A percentile compares a stretch with the other conserved stretches of the same genome.
Conservation (phyloP, 2,329 filamentous ascomycete species). For the Colletotrichum orchidophilum region DNA sequence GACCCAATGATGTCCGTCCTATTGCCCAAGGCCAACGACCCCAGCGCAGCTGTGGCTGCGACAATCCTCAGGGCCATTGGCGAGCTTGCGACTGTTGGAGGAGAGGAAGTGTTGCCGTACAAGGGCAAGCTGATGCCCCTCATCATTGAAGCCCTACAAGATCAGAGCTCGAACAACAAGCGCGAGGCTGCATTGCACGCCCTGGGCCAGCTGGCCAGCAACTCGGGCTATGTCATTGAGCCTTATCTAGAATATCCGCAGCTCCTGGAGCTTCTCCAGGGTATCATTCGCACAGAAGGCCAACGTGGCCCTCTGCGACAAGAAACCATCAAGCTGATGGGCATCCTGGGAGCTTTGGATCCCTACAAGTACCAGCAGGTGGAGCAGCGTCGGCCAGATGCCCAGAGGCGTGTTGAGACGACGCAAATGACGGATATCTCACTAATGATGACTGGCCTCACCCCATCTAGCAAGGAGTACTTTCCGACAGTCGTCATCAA, state of each 20-base stretch:
- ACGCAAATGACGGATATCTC: constrained; percentile 89
- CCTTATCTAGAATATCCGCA: constrained; percentile 96
- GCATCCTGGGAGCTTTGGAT: constrained; percentile 92
- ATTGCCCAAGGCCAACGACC: constrained; percentile 89
- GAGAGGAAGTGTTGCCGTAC: constrained; percentile 92
- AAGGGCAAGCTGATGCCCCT: constrained; percentile 94
- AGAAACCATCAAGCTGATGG: constrained; percentile 96
- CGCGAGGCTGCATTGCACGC: constrained; percentile 91
- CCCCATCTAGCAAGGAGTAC: constrained; percentile 97
- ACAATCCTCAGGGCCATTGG: constrained; percentile 96
- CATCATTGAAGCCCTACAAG: constrained; percentile 92
- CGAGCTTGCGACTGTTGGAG: constrained; percentile 91
- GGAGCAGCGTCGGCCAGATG: constrained; percentile 86
- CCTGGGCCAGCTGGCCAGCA: constrained; percentile 91
- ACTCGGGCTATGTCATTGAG: constrained; percentile 96
- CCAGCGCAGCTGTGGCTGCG: constrained; percentile 87
- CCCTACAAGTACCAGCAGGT: constrained; percentile 97
- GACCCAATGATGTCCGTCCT: constrained; percentile 95
- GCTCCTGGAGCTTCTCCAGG: constrained; percentile 89
- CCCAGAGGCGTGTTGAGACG: constrained; percentile 72
- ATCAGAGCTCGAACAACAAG: constrained; percentile 89
- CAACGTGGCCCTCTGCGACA: constrained; percentile 86
- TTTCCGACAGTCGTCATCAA: constrained; percentile 98
- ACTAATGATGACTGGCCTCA: constrained; percentile 96
- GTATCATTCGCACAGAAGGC: constrained; percentile 90